Evolutionary conservation across 2,329 filamentous ascomycete species (phyloP).

Genomic region (Neocucurbitaria cava): DNA sequence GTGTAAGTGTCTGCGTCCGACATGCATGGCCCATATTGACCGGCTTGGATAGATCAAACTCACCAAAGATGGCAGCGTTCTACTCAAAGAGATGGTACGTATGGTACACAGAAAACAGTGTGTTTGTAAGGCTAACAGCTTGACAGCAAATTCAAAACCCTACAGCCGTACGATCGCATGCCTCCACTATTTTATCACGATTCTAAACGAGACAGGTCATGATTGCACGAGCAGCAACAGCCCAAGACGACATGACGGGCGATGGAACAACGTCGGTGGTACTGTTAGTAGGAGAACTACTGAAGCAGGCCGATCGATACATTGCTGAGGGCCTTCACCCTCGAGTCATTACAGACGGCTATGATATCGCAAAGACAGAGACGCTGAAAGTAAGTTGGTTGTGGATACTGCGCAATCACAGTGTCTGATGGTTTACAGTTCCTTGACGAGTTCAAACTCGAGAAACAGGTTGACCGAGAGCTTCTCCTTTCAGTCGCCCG

Average conservation of each 20-base stretch:
- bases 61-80: conserved; percentile 97
- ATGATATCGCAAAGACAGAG: conserved; percentile 94
- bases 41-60: conserved; percentile 79
- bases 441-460: conserved; percentile 90
- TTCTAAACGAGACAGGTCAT: conserved; percentile 58
- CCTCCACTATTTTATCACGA: not conserved
- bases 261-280: conserved; percentile 98
- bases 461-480: conserved; percentile 88
- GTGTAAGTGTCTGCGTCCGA: conserved; percentile 49
- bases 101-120: not conserved
- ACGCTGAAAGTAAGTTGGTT: conserved; percentile 72
- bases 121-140: conserved; percentile 14
- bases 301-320: conserved; percentile 97
- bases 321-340: conserved; percentile 98
- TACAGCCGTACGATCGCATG: conserved; percentile 71
- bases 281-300: conserved; percentile 89
- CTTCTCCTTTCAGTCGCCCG: conserved; percentile 90
- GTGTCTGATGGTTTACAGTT: conserved; percentile 64
- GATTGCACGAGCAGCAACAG: conserved; percentile 84
- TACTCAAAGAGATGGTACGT: conserved; percentile 69
- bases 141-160: conserved; percentile 91
- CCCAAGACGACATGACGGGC: conserved; percentile 97
- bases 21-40: conserved; percentile 19
- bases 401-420: not conserved
- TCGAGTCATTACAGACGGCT: conserved; percentile 94